phyloP scores from a whole-genome alignment of 371 early-diverging fungal genomes.

The Mucor velutinosus region DNA sequence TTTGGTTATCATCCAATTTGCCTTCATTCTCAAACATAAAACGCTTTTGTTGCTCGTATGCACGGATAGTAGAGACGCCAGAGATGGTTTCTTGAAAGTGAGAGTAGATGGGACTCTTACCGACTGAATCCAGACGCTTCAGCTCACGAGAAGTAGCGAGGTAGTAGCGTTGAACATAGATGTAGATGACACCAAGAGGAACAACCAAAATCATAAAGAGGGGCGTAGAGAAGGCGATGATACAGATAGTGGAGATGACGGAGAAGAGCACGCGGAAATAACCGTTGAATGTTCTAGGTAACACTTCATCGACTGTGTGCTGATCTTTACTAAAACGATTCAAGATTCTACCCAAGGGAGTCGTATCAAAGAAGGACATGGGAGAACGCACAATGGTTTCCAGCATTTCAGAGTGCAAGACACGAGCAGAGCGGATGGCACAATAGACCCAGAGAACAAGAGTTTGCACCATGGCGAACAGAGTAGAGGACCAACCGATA shows the following conservation, averaged over 20 bases:
- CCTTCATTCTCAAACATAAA: conserved; percentile 76
- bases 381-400: conserved; percentile 65
- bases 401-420: conserved; percentile 65
- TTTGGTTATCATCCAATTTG: conserved; percentile 79
- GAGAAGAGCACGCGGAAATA: conserved; percentile 52
- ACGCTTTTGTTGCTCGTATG: conserved; percentile 71
- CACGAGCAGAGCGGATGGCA: conserved; percentile 74
- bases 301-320: conserved; percentile 78
- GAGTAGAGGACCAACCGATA: conserved; percentile 70
- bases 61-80: conserved; percentile 84
- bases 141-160: conserved; percentile 75
- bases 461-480: conserved; percentile 71
- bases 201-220: conserved; percentile 57
- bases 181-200: conserved; percentile 61
- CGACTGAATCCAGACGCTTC: conserved; percentile 80
- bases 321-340: conserved; percentile 91
- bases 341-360: conserved; percentile 86
- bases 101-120: conserved; percentile 83
- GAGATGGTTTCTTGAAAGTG: conserved; percentile 79
- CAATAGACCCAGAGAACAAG: conserved; percentile 82
- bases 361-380: conserved; percentile 87
- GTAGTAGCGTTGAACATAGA: conserved; percentile 72
- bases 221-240: conserved; percentile 69
- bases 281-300: conserved; percentile 68
- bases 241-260: conserved; percentile 59